phyloP scores from a whole-genome alignment of 805 yeast genomes.

The Yarrowia yakushimensis region DNA sequence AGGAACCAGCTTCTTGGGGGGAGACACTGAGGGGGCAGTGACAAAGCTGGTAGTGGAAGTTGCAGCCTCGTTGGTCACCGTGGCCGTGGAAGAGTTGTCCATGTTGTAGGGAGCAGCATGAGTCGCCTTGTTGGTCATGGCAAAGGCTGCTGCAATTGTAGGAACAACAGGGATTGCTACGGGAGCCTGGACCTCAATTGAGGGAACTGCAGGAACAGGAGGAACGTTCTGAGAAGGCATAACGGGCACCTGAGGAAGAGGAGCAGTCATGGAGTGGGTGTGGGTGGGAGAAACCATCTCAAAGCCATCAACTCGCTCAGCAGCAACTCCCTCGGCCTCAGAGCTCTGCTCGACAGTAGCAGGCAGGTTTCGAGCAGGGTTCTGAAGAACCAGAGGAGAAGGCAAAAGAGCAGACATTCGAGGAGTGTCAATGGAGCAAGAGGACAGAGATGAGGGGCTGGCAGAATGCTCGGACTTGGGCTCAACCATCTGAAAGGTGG shows the following conservation, averaged over 20 bases:
- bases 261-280: not conserved
- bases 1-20: conserved; percentile 1
- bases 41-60: not conserved
- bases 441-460: not conserved
- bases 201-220: not conserved
- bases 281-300: not conserved
- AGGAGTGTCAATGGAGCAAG: conserved; percentile 2
- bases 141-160: conserved; percentile 6
- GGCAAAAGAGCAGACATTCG: conserved; percentile 13
- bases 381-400: conserved; percentile 8
- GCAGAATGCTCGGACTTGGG: not conserved
- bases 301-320: not conserved
- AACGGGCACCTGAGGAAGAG: not conserved
- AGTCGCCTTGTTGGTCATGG: not conserved
- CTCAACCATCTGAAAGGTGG: conserved; percentile 22
- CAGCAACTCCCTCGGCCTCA: not conserved
- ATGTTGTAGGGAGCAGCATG: not conserved
- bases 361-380: not conserved
- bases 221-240: not conserved
- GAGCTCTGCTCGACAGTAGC: not conserved
- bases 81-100: conserved; percentile 6
- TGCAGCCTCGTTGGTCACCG: not conserved
- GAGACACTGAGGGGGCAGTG: not conserved
- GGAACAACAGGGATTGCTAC: not conserved
- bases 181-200: not conserved